A percentile compares a stretch with the other conserved stretches of the same genome.
These are phyloP conservation scores for Letharia lupina DNA, from an alignment of 495 filamentous ascomycete species.

Conservation along the genomic window DNA sequence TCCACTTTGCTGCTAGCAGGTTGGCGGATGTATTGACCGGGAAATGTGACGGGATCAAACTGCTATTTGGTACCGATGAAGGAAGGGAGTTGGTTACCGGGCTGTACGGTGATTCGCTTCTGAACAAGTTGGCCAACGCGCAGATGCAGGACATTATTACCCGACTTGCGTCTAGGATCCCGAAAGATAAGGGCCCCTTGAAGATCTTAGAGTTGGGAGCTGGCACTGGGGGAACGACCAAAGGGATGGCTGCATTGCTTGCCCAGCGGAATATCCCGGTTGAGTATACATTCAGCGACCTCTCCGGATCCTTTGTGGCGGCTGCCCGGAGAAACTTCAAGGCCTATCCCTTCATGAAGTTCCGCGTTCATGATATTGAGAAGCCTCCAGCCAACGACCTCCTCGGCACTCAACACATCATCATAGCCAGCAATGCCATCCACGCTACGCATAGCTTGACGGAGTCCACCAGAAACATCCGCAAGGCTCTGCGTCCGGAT, in stretches of 20 bases:
- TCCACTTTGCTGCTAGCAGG: too few relatives aligned
- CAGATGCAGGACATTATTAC: conserved; percentile 43
- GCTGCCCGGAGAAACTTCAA: conserved; percentile 33
- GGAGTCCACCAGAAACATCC: conserved; percentile 30
- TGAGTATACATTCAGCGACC: conserved; percentile 44
- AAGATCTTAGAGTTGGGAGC: conserved; percentile 43
- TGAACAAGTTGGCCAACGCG: conserved; percentile 35
- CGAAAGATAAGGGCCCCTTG: conserved; percentile 24
- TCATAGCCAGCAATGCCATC: conserved; percentile 40
- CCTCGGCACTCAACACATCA: conserved; percentile 35
- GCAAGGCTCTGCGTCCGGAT: conserved; percentile 31
- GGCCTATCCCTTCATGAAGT: conserved; percentile 40
- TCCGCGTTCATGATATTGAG: conserved; percentile 37
- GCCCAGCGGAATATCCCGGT: conserved; percentile 33
- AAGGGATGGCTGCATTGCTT: conserved; percentile 32
- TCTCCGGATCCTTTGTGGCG: conserved; percentile 38
- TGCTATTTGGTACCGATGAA: too few relatives aligned
- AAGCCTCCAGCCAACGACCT: conserved; percentile 32
- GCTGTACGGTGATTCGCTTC: not conserved
- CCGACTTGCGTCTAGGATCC: conserved; percentile 23
- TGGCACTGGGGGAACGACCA: conserved; percentile 20
- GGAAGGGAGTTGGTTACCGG: too few relatives aligned
- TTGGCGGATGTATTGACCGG: too few relatives aligned
- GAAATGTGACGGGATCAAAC: too few relatives aligned
- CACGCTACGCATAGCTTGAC: conserved; percentile 40